Base-by-base conservation (phyloP, 129 eudicot species). In the Rutidosis leptorrhynchoides region DNA sequence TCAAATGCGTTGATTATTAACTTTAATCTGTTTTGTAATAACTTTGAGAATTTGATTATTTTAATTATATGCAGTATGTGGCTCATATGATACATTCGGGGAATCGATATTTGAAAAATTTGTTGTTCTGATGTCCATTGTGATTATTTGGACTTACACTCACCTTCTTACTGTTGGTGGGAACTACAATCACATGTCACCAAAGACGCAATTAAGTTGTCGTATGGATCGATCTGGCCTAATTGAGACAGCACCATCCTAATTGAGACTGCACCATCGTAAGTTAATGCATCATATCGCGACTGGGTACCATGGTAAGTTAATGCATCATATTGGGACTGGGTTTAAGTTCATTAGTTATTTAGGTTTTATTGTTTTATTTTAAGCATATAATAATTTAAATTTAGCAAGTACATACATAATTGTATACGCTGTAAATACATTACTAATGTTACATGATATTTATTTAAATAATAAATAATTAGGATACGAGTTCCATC, bases 211-310 rank as follows among this genome's bases (percentile, higher is more conserved):
- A 66, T 16, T 43, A 59, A 84, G 87, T 63, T 90, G 97, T 57
- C 87, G 95, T 43, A 90, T 95, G 32, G 97, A 90, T 74, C 95
- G 95, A 29, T 35, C 97, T 57, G 97, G 97, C 64, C 76, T 90
- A 59, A 86, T 90, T 7, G n/a, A n/a, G n/a, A n/a, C n/a, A n/a
- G n/a, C n/a, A n/a, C n/a, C n/a, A n/a, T n/a, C n/a, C n/a, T n/a
- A n/a, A n/a, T n/a, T n/a, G 77, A 62, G 52, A 87, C 72, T 73
- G 83, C 97, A 77, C 90, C 90, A 48, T 90, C 95, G 97, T 90
- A 74, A 70, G 82, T 66, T n/a, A n/a, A 51, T 11, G 14, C 5
- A n/a, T n/a, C n/a, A n/a, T n/a, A n/a, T n/a, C n/a, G n/a, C n/a
- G n/a, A n/a, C n/a, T n/a, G n/a, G n/a, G n/a, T n/a, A n/a, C n/a